These are phyloP conservation scores for Cotoneaster glaucophyllus DNA, from an alignment of 306 rosid genomes.

Conservation along the genomic window DNA sequence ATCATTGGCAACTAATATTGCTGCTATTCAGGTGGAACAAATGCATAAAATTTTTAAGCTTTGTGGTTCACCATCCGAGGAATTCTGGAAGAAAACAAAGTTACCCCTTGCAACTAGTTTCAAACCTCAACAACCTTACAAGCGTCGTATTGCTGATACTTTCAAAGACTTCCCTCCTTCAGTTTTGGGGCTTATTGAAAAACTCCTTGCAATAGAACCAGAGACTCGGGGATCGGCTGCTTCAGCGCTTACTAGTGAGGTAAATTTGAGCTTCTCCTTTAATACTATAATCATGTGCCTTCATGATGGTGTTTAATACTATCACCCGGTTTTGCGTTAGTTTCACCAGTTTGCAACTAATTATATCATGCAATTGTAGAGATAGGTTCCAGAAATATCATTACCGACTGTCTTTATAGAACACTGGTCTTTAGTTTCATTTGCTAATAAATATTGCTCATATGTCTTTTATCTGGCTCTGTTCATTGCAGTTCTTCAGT, in stretches of 20 bases:
- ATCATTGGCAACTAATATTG: background rate
- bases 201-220: constrained; percentile 67
- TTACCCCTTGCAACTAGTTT: constrained; percentile 85
- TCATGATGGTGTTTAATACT: background rate
- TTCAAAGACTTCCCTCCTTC: constrained; percentile 55
- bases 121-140: constrained; percentile 71
- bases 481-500: constrained; percentile 57
- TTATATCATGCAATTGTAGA: too few relatives aligned
- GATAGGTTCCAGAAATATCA: too few relatives aligned
- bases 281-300: background rate
- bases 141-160: constrained; percentile 49
- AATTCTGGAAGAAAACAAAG: constrained; percentile 70
- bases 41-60: constrained; percentile 93
- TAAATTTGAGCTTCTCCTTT: constrained; percentile 16
- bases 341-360: too few relatives aligned
- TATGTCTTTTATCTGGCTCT: background rate
- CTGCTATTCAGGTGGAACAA: constrained; percentile 72
- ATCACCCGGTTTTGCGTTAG: background rate
- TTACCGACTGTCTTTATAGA: too few relatives aligned
- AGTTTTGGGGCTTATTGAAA: constrained; percentile 62
- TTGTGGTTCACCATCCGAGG: constrained; percentile 88
- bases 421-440: background rate
- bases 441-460: background rate
- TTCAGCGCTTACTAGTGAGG: constrained; percentile 64
- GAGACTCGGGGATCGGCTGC: constrained; percentile 65